A percentile compares a stretch with the other conserved stretches of the same genome.
Conservation (phyloP, 768 basidiomycete species). For the Podaxis carcinomalis region DNA sequence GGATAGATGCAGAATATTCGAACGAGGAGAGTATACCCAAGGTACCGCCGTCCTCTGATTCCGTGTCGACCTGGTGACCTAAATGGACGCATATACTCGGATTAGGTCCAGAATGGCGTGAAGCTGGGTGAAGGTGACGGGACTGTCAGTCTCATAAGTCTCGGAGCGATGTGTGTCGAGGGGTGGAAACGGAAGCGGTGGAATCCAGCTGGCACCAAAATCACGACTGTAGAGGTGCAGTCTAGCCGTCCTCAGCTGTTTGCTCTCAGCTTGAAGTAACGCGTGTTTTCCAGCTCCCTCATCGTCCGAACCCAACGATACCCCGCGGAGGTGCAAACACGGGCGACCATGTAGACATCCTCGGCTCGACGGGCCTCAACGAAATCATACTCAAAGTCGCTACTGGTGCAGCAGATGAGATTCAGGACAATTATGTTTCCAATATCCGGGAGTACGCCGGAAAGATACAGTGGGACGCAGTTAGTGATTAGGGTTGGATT, state of each 20-base stretch:
- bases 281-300: constrained; percentile 55
- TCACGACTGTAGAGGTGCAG: constrained; percentile 82
- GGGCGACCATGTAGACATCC: constrained; percentile 85
- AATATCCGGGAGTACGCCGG: constrained; percentile 72
- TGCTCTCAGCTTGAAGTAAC: background rate
- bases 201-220: constrained; percentile 88
- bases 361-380: constrained; percentile 77
- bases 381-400: constrained; percentile 90
- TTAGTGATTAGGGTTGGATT: constrained; percentile 21
- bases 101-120: constrained; percentile 74
- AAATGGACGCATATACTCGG: background rate
- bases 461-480: constrained; percentile 80
- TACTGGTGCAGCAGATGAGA: constrained; percentile 72
- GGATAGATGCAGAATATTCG: constrained; percentile 85
- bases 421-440: constrained; percentile 69
- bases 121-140: constrained; percentile 96
- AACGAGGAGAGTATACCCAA: constrained; percentile 57
- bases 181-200: constrained; percentile 88
- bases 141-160: constrained; percentile 78
- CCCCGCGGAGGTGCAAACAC: constrained; percentile 92
- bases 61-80: background rate
- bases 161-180: constrained; percentile 95
- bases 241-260: background rate
- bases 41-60: constrained; percentile 23
- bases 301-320: constrained; percentile 65